A percentile compares a stretch with the other conserved stretches of the same genome.
Conservation (phyloP, 176 grass and related monocot species). For the Metroxylon sagu region DNA sequence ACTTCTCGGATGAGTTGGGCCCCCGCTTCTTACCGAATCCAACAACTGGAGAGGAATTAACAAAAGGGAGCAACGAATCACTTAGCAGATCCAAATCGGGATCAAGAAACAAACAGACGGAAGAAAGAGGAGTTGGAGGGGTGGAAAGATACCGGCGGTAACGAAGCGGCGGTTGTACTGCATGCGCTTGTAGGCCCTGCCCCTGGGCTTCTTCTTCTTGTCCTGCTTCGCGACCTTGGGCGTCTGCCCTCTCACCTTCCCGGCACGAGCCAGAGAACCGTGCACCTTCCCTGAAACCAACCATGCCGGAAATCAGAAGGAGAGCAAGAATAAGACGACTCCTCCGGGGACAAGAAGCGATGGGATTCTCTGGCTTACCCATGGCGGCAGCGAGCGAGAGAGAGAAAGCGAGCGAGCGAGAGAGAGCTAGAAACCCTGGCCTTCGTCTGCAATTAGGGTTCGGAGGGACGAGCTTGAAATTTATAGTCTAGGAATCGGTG, state of each 20-base stretch:
- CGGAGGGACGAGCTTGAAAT: too few species aligned
- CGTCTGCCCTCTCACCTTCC: conserved; percentile 80
- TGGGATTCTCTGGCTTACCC: conserved; percentile 31
- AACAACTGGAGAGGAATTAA: conserved; percentile 17
- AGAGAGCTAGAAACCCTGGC: too few species aligned
- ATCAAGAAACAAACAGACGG: too few species aligned
- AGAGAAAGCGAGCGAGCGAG: too few species aligned
- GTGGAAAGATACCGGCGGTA: conserved; percentile 30
- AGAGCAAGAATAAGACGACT: not conserved
- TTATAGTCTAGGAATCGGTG: too few species aligned
- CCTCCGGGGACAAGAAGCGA: not conserved
- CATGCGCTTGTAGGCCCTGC: conserved; percentile 74
- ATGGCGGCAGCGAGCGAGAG: conserved; percentile 13
- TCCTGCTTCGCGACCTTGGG: conserved; percentile 92
- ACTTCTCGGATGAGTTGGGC: conserved; percentile 84
- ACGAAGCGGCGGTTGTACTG: conserved; percentile 94
- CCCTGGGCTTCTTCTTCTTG: conserved; percentile 78
- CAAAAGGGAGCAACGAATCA: too few species aligned
- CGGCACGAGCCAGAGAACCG: conserved; percentile 69
- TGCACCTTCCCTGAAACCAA: conserved; percentile 67
- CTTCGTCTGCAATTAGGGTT: too few species aligned
- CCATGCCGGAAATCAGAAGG: not conserved
- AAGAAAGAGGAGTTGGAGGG: too few species aligned
- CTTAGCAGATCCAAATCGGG: too few species aligned
- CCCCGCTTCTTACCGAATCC: conserved; percentile 88